These are phyloP conservation scores for Mrakia frigida DNA, from an alignment of 768 basidiomycete species.

Conservation along the genomic window DNA sequence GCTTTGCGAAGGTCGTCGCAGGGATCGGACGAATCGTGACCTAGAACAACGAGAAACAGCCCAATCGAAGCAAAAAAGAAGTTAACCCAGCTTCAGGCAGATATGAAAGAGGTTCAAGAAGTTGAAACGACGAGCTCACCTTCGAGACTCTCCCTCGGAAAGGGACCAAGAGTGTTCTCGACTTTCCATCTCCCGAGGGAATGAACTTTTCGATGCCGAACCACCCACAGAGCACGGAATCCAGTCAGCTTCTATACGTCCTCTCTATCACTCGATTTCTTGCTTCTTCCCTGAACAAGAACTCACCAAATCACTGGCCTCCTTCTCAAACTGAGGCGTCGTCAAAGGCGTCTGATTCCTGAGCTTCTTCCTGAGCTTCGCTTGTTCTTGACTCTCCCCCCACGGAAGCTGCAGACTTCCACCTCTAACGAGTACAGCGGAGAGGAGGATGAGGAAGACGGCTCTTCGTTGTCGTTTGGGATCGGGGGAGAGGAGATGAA, in stretches of 20 bases:
- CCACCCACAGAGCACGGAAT: not conserved
- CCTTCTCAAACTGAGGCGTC: constrained; percentile 40
- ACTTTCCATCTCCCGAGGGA: constrained; percentile 53
- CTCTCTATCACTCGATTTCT: constrained; percentile 5
- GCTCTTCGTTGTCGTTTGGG: not conserved
- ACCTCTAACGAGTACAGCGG: constrained; percentile 10
- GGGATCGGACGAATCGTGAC: constrained; percentile 53
- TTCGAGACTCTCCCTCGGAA: constrained; percentile 60
- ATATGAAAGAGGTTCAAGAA: not conserved
- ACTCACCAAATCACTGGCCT: constrained; percentile 43
- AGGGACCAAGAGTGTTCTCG: constrained; percentile 62
- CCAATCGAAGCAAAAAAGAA: not conserved
- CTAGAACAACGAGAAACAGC: constrained; percentile 41
- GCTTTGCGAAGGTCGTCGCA: constrained; percentile 50
- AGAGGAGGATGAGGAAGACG: not conserved
- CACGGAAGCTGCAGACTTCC: constrained; percentile 22
- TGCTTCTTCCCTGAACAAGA: not conserved
- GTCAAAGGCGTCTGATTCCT: constrained; percentile 48
- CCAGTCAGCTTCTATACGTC: not conserved
- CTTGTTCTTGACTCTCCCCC: constrained; percentile 30
- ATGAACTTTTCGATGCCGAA: constrained; percentile 51
- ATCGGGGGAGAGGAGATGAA: constrained; percentile 3
- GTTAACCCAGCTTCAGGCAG: not conserved
- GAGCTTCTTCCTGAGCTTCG: constrained; percentile 38
- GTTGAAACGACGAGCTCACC: constrained; percentile 45